Conservation (phyloP, 1,284 basidiomycete species). For the Boletus mariae region DNA sequence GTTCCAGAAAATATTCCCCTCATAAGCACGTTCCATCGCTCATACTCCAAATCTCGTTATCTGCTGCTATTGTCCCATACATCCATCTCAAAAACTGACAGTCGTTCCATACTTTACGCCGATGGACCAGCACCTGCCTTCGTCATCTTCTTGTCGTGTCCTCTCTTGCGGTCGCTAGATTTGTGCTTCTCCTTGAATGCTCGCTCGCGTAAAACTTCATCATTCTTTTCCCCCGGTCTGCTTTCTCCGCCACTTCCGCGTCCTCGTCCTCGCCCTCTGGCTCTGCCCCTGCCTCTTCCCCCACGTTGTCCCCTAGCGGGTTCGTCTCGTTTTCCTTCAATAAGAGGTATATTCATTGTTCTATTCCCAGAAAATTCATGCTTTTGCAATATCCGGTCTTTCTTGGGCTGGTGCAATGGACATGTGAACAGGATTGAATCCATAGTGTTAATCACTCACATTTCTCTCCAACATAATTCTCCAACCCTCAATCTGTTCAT, state of each 20-base stretch:
- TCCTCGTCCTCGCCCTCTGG: constrained; percentile 35
- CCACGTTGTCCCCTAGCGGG: constrained; percentile 21
- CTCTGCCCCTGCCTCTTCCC: constrained; percentile 32
- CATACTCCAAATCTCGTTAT: not conserved
- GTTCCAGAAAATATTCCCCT: constrained; percentile 52
- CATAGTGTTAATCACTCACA: constrained; percentile 43
- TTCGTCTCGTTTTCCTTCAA: constrained; percentile 17
- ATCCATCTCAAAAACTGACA: constrained; percentile 1
- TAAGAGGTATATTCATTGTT: constrained; percentile 13
- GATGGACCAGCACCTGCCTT: constrained; percentile 40
- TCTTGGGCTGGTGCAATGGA: constrained; percentile 54
- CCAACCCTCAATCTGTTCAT: constrained; percentile 90
- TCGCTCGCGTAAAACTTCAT: constrained; percentile 41
- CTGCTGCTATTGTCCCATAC: not conserved
- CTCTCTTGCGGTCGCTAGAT: constrained; percentile 65
- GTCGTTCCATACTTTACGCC: constrained; percentile 3
- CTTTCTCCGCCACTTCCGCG: constrained; percentile 38
- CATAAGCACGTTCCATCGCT: not conserved
- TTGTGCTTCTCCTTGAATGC: constrained; percentile 73
- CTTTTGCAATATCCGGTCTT: constrained; percentile 66
- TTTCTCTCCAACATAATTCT: constrained; percentile 80
- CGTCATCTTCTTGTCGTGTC: constrained; percentile 76
- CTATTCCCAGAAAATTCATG: constrained; percentile 73
- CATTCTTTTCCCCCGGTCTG: constrained; percentile 29
- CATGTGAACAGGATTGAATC: constrained; percentile 11